These are phyloP conservation scores for Rehmannia glutinosa DNA, from an alignment of 257 asterid genomes.

Conservation along the genomic window DNA sequence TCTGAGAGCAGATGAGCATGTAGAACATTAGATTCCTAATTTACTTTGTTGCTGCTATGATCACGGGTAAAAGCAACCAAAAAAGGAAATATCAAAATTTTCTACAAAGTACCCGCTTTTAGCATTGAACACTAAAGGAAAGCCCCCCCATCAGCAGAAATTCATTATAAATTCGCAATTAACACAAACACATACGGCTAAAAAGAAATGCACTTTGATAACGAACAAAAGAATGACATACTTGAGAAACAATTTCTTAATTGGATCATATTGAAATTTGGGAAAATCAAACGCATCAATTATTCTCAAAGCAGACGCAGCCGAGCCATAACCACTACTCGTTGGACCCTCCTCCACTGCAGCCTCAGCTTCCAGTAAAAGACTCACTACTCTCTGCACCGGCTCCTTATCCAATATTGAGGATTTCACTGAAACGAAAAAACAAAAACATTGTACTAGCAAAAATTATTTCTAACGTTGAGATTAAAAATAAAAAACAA, in stretches of 20 bases:
- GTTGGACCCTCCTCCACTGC: slow-evolving; percentile 56
- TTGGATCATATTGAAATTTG: slow-evolving; percentile 68
- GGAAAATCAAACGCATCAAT: slow-evolving; percentile 76
- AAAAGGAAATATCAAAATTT: background rate
- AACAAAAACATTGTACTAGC: background rate
- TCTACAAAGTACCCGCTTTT: background rate
- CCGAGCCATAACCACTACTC: slow-evolving; percentile 28
- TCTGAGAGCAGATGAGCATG: background rate
- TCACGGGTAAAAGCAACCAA: background rate
- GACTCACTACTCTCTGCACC: slow-evolving; percentile 50
- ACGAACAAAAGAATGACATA: slow-evolving; percentile 21
- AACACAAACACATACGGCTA: background rate
- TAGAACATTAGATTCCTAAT: too few relatives aligned
- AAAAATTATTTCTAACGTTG: background rate
- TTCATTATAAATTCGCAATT: slow-evolving; percentile 4
- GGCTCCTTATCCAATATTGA: slow-evolving; percentile 80
- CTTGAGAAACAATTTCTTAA: slow-evolving; percentile 69
- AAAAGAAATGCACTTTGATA: background rate
- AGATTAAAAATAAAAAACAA: background rate
- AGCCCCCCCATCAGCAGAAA: background rate
- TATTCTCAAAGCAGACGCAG: slow-evolving; percentile 58
- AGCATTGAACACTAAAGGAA: background rate
- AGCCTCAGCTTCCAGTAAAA: slow-evolving; percentile 57
- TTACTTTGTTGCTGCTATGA: background rate
- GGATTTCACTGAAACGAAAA: slow-evolving; percentile 55